Base-by-base conservation (phyloP, 345 rosid species). In the Eucalyptus sp. region DNA sequence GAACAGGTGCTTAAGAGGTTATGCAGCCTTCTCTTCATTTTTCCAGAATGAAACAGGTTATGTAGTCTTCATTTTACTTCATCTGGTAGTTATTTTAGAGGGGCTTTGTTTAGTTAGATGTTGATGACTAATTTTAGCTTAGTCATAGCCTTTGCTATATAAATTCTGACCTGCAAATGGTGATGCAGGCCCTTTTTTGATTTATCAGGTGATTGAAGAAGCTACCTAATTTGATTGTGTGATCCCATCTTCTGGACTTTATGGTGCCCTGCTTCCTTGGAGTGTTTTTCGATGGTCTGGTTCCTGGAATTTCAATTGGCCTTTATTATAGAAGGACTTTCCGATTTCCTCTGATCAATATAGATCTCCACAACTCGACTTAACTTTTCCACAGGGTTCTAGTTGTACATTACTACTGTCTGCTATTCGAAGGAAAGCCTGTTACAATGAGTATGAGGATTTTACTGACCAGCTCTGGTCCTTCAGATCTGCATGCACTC, bases 111-210 rank as follows among this genome's bases (percentile, higher is more conserved):
- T 27, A 62, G 68, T 62, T 62, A 62, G 68, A 27, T 62, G 68
- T 62, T 62, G 33, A 62, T 62, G 68, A 62, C 68, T 62, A 27
- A 31, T 62, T 62, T 56, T 92, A 90, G 90, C 91, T 90, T 89
- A 88, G 87, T 89, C 88, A 44, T 90, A 90, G 89, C 87, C 54
- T 68, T 87, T 89, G 83, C 52, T 86, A 81, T 92, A 79, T 89
- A 46, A 86, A 79, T 87, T 94, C 94, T 93, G 88, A 92, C 91
- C 88, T 87, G 76, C 91, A 90, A 86, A 90, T 91, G 93, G 87
- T 93, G 91, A 94, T 94, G 95, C 95, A 92, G 95, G 95, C 87
- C 88, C 88, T 87, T 5, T 43, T 89, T 91, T 93, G 87, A 49
- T 85, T 92, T 87, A 86, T 90, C 91, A n/a, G 89, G 91, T 90